phyloP scores from a whole-genome alignment of 2,329 filamentous ascomycete species.

The Sclerotinia nivalis region DNA sequence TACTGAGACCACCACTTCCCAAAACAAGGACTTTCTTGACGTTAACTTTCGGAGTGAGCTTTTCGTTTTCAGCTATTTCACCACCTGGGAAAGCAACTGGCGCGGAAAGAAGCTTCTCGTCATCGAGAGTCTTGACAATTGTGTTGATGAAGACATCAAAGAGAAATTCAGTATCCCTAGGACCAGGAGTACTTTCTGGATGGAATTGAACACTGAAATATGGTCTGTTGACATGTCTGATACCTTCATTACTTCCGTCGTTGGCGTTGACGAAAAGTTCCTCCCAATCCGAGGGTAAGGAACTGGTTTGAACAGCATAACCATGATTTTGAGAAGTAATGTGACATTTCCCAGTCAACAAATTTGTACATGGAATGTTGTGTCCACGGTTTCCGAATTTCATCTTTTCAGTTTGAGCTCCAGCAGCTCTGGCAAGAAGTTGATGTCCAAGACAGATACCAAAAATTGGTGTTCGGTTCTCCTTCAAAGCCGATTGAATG shows the following conservation, averaged over 20 bases:
- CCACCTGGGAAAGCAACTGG: slow-evolving; percentile 89
- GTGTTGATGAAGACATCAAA: slow-evolving; percentile 96
- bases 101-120: slow-evolving; percentile 64
- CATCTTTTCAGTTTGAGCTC: slow-evolving; percentile 89
- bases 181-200: slow-evolving; percentile 93
- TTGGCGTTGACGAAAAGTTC: slow-evolving; percentile 98
- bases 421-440: slow-evolving; percentile 82
- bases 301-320: slow-evolving; percentile 82
- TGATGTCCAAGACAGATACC: slow-evolving; percentile 97
- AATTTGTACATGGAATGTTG: slow-evolving; percentile 96
- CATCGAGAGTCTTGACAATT: slow-evolving; percentile 69
- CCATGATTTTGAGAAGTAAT: slow-evolving; percentile 99
- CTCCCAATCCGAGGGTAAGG: slow-evolving; percentile 76
- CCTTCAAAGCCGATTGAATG: slow-evolving; percentile 72
- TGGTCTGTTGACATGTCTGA: slow-evolving; percentile 79
- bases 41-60: slow-evolving; percentile 75
- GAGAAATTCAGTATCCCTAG: slow-evolving; percentile 91
- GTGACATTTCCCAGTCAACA: slow-evolving; percentile 94
- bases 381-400: slow-evolving; percentile 99
- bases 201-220: slow-evolving; percentile 99
- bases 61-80: slow-evolving; percentile 74
- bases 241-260: slow-evolving; percentile 97
- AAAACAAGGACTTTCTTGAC: slow-evolving; percentile 98
- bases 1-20: slow-evolving; percentile 90
- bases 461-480: slow-evolving; percentile 84